Conservation (phyloP, 495 filamentous ascomycete species). For the Penicillium psychrofluorescens region DNA sequence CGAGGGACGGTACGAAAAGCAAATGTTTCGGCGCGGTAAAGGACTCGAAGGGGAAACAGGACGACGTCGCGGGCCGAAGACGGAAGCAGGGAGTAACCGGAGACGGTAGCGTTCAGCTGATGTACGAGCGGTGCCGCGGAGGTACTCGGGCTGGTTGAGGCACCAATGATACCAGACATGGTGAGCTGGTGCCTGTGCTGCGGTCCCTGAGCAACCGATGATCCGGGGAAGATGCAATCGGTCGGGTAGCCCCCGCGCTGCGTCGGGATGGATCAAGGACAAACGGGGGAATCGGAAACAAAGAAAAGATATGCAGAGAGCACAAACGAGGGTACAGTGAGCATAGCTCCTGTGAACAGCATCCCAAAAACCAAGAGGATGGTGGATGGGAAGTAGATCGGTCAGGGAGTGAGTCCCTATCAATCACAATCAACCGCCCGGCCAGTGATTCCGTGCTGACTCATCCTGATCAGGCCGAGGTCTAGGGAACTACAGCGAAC, state of each 20-base stretch:
- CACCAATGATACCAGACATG: conserved; percentile 15
- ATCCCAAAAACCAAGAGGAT: conserved; percentile 5
- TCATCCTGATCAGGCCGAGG: background rate
- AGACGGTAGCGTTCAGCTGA: conserved; percentile 9
- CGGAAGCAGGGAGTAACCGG: conserved; percentile 11
- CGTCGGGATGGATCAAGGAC: background rate
- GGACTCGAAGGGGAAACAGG: conserved; percentile 27
- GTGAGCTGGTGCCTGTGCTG: conserved; percentile 1
- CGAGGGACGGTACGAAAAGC: conserved; percentile 31
- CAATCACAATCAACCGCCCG: no score
- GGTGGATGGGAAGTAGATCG: background rate
- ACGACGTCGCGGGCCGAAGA: conserved; percentile 27
- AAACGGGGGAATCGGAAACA: background rate
- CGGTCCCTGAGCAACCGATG: conserved; percentile 8
- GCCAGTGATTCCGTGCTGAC: background rate
- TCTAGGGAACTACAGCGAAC: background rate
- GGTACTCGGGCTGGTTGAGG: conserved; percentile 13
- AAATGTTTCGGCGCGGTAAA: conserved; percentile 31
- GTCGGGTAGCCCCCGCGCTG: conserved; percentile 9
- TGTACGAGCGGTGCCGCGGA: conserved; percentile 7
- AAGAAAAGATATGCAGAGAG: background rate
- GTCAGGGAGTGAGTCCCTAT: no score
- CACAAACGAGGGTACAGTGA: conserved; percentile 3
- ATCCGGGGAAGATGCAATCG: conserved; percentile 16
- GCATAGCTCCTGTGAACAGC: conserved; percentile 9